Evolutionary conservation across 371 early-diverging fungal genomes (phyloP).

Genomic region (Mucor lusitanicus): DNA sequence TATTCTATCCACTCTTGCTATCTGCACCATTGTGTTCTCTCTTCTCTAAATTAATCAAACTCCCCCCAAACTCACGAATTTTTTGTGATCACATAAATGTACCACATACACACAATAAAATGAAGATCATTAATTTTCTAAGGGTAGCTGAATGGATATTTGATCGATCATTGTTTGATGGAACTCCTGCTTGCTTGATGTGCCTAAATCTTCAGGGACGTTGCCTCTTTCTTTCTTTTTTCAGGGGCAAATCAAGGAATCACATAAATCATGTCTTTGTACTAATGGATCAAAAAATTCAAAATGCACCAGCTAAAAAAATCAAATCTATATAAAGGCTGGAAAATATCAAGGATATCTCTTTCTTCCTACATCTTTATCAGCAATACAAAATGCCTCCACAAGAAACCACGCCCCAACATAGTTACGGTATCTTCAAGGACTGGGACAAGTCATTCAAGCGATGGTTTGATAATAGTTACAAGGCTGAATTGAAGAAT

Average conservation of each 20-base stretch:
- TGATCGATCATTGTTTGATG: not conserved
- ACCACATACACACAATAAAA: not conserved
- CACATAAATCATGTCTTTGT: not conserved
- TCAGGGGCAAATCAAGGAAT: not conserved
- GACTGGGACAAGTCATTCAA: conserved; percentile 3
- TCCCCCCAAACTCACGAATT: not conserved
- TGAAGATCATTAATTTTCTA: not conserved
- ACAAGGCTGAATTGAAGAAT: conserved; percentile 1
- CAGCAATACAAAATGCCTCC: not conserved
- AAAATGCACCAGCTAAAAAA: not conserved
- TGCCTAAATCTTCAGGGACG: not conserved
- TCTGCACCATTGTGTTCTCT: not conserved
- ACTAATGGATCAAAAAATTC: conserved; percentile 2
- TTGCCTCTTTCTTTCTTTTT: too few species aligned
- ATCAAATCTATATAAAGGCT: not conserved
- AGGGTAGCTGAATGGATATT: not conserved
- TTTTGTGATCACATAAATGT: not conserved
- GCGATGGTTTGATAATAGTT: conserved; percentile 4
- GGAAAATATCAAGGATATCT: not conserved
- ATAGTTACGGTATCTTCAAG: not conserved
- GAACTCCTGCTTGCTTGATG: not conserved
- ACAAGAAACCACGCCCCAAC: not conserved
- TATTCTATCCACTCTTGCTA: not conserved
- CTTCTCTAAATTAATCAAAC: not conserved
- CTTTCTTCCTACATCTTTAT: not conserved